Evolutionary conservation across 2,329 filamentous ascomycete genomes (phyloP), one percentile per base, ranked within the genome.

Genomic region (Penicillium verrucosum): DNA sequence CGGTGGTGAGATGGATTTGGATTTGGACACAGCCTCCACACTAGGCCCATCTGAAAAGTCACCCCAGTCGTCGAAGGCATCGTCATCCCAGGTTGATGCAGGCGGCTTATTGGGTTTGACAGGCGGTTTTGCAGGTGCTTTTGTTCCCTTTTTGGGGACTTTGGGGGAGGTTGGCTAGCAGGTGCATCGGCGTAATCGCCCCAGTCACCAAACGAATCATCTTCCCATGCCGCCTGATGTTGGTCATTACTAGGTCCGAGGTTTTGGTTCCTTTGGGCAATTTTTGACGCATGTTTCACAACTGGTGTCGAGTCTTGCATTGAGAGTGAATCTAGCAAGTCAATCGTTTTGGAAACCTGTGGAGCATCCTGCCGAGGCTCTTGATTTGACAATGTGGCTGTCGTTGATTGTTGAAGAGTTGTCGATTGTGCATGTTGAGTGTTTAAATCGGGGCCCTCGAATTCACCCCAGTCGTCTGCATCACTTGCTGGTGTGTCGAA

Each of bases 391-490:
- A n/a, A 40, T n/a, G 36, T 25, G 40, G 46, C n/a, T 23, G 12
- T 41, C 18, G 5, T 18, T 55, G 51, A 47, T 27, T 50, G 29
- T 25, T 29, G 43, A 21, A 44, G 42, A 14, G 12, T 5, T 21
- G 21, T 46, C 36, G 38, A 14, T 18, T 21, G 47, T 9, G 32
- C n/a, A 44, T 63, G 51, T n/a, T 43, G 47, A n/a, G 59, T 30
- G n/a, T 58, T 52, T 37, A 61, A 40, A 29, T 69, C 68, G 38
- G 74, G 72, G 12, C 66, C 62, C 57, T 77, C 75, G 53, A 79
- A 79, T 42, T 78, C 76, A n/a, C 77, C 77, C 76, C 77, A 79
- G 10, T 75, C 75, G 34, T 75, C 73, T 10, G 62, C 64, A 32
- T 70, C 66, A 41, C 63, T 63, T 12, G 63, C 60, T 30, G 57